Evolutionary conservation across 1,139 yeast genomes (phyloP), one percentile per base, ranked within the genome.

Genomic region (Scheffersomyces segobiensis): DNA sequence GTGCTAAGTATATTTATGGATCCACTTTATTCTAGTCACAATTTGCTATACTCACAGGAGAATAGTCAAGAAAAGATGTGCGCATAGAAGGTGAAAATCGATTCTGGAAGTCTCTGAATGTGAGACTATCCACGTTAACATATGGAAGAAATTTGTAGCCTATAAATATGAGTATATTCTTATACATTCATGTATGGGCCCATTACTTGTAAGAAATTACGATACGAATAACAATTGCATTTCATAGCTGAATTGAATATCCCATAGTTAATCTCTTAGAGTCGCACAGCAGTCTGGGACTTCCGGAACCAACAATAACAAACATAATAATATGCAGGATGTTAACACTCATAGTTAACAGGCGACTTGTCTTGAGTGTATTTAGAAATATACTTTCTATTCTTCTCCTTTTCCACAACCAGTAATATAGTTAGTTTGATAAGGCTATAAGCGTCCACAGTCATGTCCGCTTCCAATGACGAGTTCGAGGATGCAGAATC

Each of bases 401-500:
- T 12, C 42, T 32, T 14, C 2, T 32, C 42, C 42, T 32, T 10
- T 32, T 32, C 42, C 42, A 32, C 42, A 14, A 32, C 5, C 42
- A 32, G 17, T 7, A 14, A n/a, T n/a, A n/a, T n/a, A n/a, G n/a
- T n/a, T 32, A 5, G 42, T 7, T 32, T 32, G 42, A 32, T 14
- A 32, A 14, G 42, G 42, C 12, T 17, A 5, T 32, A 12, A 32
- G 1, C 42, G 17, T 32, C 42, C 42, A 10, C 42, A 10, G 42
- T 32, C 17, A 32, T 32, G 42, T 32, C 63, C 21, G 42, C 62
- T 22, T 65, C 70, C 24, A 59, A 58, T 46, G 71, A 68, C 56
- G 71, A 68, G 51, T 66, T 67, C 57, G 68, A 66, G 57, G 73
- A 69, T 55, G 72, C 72, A 46, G 50, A 60, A 21, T 32, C 46